Conservation (phyloP, 441 rosid species). For the Monsonia emarginata region DNA sequence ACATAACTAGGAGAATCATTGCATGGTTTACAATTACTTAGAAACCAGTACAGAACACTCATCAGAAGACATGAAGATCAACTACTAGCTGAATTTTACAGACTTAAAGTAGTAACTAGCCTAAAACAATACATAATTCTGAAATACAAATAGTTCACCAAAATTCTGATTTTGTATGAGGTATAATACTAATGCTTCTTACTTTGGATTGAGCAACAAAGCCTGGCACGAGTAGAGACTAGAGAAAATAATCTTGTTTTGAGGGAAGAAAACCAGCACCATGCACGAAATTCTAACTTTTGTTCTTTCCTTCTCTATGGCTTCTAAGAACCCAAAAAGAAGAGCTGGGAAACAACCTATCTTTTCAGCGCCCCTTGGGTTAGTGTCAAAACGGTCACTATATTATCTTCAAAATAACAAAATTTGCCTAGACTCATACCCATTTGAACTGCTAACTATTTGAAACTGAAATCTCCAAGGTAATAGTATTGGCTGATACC, state of each 20-base stretch:
- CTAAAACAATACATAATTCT: neutral
- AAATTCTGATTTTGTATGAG: neutral
- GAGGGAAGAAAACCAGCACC: neutral
- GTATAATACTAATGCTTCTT: neutral
- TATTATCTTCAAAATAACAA: neutral
- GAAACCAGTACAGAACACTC: neutral
- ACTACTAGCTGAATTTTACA: neutral
- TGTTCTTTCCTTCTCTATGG: conserved; percentile 6
- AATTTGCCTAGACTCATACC: neutral
- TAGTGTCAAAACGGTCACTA: conserved; percentile 4
- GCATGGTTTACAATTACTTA: neutral
- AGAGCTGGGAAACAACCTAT: neutral
- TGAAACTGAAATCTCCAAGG: neutral
- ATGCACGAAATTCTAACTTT: neutral
- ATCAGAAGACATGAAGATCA: neutral
- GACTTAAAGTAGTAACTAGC: neutral
- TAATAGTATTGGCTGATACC: neutral
- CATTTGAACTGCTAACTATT: neutral
- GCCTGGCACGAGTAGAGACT: neutral
- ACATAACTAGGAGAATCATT: neutral
- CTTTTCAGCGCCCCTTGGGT: neutral
- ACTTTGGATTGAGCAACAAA: neutral
- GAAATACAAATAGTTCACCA: neutral
- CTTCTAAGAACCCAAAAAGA: conserved; percentile 4
- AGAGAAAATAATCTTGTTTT: neutral